Conservation (phyloP, 805 yeast genomes). For the Tetrapisispora pingtungensis region DNA sequence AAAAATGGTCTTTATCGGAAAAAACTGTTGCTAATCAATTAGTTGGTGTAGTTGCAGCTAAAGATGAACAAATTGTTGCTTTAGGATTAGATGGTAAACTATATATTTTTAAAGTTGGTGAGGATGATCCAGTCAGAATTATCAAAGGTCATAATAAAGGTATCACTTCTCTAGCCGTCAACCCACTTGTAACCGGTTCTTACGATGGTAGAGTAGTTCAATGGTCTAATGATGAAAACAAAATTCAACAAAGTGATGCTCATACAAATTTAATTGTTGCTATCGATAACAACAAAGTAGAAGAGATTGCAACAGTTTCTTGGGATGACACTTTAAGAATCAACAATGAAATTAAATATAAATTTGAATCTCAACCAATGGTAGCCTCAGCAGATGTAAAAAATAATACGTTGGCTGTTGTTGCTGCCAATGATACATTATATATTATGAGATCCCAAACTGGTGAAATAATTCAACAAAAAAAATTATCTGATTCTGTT, state of each 20-base stretch:
- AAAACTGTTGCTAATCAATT: conserved; percentile 53
- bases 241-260: conserved; percentile 19
- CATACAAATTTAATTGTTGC: conserved; percentile 66
- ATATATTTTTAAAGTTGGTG: conserved; percentile 42
- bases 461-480: conserved; percentile 25
- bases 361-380: conserved; percentile 42
- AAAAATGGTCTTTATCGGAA: conserved; percentile 41
- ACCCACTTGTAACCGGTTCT: conserved; percentile 49
- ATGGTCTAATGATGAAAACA: conserved; percentile 42
- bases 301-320: conserved; percentile 46
- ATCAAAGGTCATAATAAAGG: conserved; percentile 76
- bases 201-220: conserved; percentile 65
- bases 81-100: conserved; percentile 65
- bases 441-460: conserved; percentile 26
- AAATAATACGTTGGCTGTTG: conserved; percentile 33
- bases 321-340: conserved; percentile 78
- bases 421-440: conserved; percentile 37
- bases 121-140: conserved; percentile 25
- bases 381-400: conserved; percentile 30
- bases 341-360: conserved; percentile 14
- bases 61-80: conserved; percentile 46
- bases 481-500: conserved; percentile 32
- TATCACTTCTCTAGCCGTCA: conserved; percentile 48
- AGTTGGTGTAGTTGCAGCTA: conserved; percentile 63
- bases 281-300: conserved; percentile 27